Base-by-base conservation (phyloP, 2,329 filamentous ascomycete species). In the Aureobasidium sp. region DNA sequence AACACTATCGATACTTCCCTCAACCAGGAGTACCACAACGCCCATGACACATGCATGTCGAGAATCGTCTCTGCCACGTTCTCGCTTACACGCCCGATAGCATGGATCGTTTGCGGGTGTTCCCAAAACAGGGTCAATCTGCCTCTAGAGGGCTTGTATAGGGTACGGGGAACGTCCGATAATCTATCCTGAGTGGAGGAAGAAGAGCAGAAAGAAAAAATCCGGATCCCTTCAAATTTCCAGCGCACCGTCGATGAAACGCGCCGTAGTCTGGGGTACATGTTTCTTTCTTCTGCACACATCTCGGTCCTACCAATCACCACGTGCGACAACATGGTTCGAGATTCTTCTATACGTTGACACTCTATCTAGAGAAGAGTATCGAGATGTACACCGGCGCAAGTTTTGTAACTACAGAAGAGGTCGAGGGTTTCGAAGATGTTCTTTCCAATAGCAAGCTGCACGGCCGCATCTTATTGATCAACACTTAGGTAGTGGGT, bases 151-250 rank as follows among this genome's bases (percentile, higher is more conserved):
- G n/a, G 8, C 25, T 54, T 42, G 29, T 23, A 23, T 17, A 50
- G 19, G 11, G 46, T 13, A 33, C 23, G 19, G 19, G 29, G 13
- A 21, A 50, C 33, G 33, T 15, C 15, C 23, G 17, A 29, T 29
- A 46, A 19, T 29, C 5, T 27, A 46, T 46, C 43, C 35, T 4
- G 23, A 53, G 33, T 33, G 35, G 23, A 38, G 35, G 15, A 42
- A 55, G 27, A 55, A 55, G 13, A 55, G 35, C n/a, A 43, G 37
- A 55, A 55, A 27, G n/a, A n/a, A 33, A 55, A 43, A 55, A 42
- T 4, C 15, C 33, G 33, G n/a, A 46, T 23, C 51, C 47, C 37
- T 55, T 55, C 37, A 55, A 53, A 55, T 55, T 43, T 43, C n/a
- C n/a, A 55, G 31, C 17, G 37, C 38, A 9, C 25, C 37, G 38